Base-by-base conservation (phyloP, 2,329 filamentous ascomycete species). In the Talaromyces sp. region DNA sequence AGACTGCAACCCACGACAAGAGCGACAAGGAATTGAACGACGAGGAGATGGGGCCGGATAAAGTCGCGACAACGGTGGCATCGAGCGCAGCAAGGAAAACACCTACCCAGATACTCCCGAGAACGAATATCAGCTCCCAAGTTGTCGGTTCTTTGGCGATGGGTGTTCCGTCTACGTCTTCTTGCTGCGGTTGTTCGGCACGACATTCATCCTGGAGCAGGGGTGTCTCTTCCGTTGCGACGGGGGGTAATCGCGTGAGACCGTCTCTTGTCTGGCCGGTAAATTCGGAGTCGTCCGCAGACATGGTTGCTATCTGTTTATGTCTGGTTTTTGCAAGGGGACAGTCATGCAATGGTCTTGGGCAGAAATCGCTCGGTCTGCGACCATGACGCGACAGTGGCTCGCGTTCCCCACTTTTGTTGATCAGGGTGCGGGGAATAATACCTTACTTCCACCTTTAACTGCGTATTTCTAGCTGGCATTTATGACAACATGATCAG, bases 1-100 rank as follows among this genome's bases (percentile, higher is more conserved):
- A 87, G 0, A 89, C 89, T 0, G 90, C 91, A 7, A 96, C 84
- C 91, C 91, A 96, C 0, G 90, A 92, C 45, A 96, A 80, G 3
- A 94, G 79, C 19, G 86, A 88, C 28, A 96, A 83, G 1, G 89
- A 95, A 59, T 86, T 80, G 74, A 96, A 96, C 43, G 88, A 87
- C 69, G 85, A 89, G 22, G 89, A 89, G 62, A 97, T 96, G 7
- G 91, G 89, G 0, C 84, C 89, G 0, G 89, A 87, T 1, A 96
- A 81, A 0, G 91, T 96, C 8, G 91, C 91, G 64, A 96, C 89
- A 62, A 96, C 87, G 50, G 89, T 94, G 1, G 83, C 84, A 73
- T 96, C 80, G n/a, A 84, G 66, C 2, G 81, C 81, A 50, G 81
- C 81, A 39, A 84, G 75, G 62, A 84, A 84, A 1, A 80, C 79